A percentile compares a stretch with the other conserved stretches of the same genome.
Conservation (phyloP, 1,284 basidiomycete genomes). For the Farysia itapuensis region DNA sequence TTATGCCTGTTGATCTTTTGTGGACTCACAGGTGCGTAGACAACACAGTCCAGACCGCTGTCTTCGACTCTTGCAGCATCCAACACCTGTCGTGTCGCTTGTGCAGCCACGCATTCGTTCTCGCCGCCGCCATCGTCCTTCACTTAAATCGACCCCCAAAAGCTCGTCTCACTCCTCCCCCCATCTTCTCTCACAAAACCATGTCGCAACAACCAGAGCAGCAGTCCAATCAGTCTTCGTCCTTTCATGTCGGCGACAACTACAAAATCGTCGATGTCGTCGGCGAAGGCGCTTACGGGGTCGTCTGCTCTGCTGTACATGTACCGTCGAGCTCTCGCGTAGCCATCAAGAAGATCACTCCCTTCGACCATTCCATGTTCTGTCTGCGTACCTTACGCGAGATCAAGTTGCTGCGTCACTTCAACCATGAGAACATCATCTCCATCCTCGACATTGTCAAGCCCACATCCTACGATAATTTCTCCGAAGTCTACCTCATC, state of each 20-base stretch:
- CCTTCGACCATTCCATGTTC: slow-evolving; percentile 60
- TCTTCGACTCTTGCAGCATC: too few species aligned
- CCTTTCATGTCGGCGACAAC: slow-evolving; percentile 44
- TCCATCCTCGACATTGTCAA: slow-evolving; percentile 50
- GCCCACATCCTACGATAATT: slow-evolving; percentile 70
- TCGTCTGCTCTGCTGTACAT: slow-evolving; percentile 62
- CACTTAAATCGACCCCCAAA: too few species aligned
- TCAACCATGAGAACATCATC: slow-evolving; percentile 58
- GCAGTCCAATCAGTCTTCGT: slow-evolving; percentile 16
- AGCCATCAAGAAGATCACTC: slow-evolving; percentile 62
- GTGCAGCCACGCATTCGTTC: too few species aligned
- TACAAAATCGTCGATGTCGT: slow-evolving; percentile 61
- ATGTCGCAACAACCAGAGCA: slow-evolving; percentile 28
- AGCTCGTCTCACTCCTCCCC: too few species aligned
- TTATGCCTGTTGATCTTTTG: too few species aligned
- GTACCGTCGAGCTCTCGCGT: slow-evolving; percentile 55
- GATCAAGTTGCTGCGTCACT: slow-evolving; percentile 58
- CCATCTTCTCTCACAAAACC: neutral
- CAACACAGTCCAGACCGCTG: too few species aligned
- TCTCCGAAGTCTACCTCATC: slow-evolving; percentile 91
- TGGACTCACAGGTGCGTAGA: too few species aligned
- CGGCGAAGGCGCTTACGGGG: slow-evolving; percentile 63
- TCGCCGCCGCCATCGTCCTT: too few species aligned
- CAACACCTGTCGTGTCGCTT: too few species aligned
- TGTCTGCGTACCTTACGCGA: slow-evolving; percentile 57